Conservation (phyloP, 2,329 filamentous ascomycete genomes). For the Colletotrichum sp. region DNA sequence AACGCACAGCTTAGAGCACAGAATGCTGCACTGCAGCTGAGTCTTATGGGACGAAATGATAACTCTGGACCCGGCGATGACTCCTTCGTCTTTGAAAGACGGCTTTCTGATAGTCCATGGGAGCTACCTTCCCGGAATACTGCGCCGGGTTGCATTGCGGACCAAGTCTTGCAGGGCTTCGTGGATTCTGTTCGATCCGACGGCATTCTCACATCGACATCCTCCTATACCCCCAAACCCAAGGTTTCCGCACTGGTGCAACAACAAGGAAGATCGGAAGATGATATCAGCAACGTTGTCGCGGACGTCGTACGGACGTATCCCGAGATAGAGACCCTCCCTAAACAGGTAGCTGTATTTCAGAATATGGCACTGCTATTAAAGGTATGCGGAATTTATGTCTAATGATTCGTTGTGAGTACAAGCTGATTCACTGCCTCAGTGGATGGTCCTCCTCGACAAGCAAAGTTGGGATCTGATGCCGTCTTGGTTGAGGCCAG, state of each 20-base stretch:
- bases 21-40: background rate
- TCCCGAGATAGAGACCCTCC: slow-evolving; percentile 32
- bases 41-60: background rate
- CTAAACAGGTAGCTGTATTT: slow-evolving; percentile 34
- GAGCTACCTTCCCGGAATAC: background rate
- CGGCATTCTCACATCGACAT: background rate
- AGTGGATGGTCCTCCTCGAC: slow-evolving; percentile 35
- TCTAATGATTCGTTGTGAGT: background rate
- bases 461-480: slow-evolving; percentile 32
- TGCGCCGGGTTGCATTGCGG: background rate
- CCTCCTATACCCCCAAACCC: slow-evolving; percentile 5
- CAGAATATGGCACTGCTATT: slow-evolving; percentile 13
- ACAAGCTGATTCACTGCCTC: slow-evolving; percentile 23
- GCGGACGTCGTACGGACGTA: slow-evolving; percentile 34
- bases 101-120: background rate
- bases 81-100: background rate
- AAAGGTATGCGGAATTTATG: background rate
- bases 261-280: slow-evolving; percentile 25
- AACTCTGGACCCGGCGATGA: background rate
- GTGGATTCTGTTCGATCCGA: background rate
- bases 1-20: background rate
- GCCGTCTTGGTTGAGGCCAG: slow-evolving; percentile 32
- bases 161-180: background rate
- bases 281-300: slow-evolving; percentile 36
- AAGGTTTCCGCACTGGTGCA: slow-evolving; percentile 30